phyloP scores from a whole-genome alignment of 2,329 filamentous ascomycete species.

The Aaosphaeria arxii region DNA sequence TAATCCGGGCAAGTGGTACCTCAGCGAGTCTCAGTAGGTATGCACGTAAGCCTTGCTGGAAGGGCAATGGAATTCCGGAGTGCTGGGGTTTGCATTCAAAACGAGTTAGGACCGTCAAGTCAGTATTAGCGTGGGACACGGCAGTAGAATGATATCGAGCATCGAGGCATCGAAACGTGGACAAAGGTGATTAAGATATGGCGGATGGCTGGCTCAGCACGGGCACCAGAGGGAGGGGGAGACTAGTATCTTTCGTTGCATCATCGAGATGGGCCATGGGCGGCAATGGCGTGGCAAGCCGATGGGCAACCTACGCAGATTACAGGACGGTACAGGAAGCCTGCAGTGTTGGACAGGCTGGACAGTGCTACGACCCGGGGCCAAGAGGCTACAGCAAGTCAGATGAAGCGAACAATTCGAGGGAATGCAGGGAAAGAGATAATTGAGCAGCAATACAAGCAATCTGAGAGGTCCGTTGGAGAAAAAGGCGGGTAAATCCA shows the following conservation, averaged over 20 bases:
- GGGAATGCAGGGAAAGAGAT: not conserved
- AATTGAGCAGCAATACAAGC: not conserved
- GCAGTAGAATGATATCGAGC: not conserved
- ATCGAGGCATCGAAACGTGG: not conserved
- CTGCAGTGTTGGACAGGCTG: not conserved
- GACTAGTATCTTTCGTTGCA: not conserved
- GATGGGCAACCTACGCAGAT: not conserved
- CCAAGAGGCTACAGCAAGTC: conserved; percentile 3
- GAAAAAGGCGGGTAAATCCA: conserved; percentile 8
- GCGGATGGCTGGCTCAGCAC: not conserved
- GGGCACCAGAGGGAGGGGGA: not conserved
- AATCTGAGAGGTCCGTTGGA: not conserved
- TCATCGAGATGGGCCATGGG: not conserved
- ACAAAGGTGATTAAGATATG: not conserved
- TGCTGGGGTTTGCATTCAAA: conserved; percentile 3
- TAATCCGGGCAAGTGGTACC: conserved; percentile 14
- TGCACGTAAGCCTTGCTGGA: conserved; percentile 13
- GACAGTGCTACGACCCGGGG: not conserved
- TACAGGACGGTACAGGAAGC: not conserved
- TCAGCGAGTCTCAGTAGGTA: conserved; percentile 9
- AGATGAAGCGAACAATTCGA: not conserved
- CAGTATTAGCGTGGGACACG: conserved; percentile 9
- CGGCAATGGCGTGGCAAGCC: not conserved
- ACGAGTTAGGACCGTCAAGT: not conserved
- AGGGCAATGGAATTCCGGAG: conserved; percentile 7